Base-by-base conservation (phyloP, 345 rosid species). In the Turnera subulata region DNA sequence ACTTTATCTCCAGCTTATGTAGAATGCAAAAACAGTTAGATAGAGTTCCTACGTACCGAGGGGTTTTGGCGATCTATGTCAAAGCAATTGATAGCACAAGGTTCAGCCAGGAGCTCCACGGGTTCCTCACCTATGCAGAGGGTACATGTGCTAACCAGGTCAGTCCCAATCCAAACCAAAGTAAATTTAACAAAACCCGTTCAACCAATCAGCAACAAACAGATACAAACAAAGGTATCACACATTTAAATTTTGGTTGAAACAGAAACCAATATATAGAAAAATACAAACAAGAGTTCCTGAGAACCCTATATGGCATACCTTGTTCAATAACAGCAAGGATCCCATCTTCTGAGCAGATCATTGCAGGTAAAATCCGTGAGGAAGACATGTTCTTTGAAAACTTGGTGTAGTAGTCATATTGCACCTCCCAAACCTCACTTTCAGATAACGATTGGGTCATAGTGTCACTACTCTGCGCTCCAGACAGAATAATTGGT, bases 401-500 rank as follows among this genome's bases (percentile, higher is more conserved):
- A 44, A 84, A 71, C 76, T 77, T 86, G 11, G 75, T 76, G 70
- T 80, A 71, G 45, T 67, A 66, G 60, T 89, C 96, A 70, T 70
- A 92, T 43, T 80, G 87, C 50, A 89, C 89, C 73, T 89, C 86
- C 98, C 96, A 92, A 60, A 92, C 86, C 72, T 92, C 95, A 61
- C 95, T 86, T 63, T 82, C 96, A 55, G 91, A 86, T 52, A 84
- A 64, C 22, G 81, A 66, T 33, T 59, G 66, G 50, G 49, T 66
- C 14, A 50, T 55, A 62, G 46, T 58, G 45, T 73, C 84, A 46
- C 70, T 83, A 15, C 59, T 46, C 48, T 75, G 81, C 20, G 61
- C 53, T 53, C 91, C 93, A 68, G 95, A 82, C 25, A 91, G 89
- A 56, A 88, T 60, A 57, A 85, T 73, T 37, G 96, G 81, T 38